These are phyloP conservation scores for Trichoderma atroviride DNA, from an alignment of 2,329 filamentous ascomycete genomes.

Conservation along the genomic window DNA sequence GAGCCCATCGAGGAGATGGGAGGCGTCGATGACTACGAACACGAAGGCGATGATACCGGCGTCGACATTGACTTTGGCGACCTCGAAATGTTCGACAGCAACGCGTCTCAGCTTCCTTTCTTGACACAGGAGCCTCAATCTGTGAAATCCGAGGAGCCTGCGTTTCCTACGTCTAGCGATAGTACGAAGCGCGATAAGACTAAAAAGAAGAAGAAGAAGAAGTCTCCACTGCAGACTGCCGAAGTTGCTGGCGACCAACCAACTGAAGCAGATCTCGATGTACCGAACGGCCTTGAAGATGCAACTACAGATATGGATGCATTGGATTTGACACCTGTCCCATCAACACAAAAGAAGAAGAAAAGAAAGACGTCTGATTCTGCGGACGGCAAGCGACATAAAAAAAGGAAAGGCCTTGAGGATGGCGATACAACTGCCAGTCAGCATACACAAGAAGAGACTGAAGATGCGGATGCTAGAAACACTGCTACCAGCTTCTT, in stretches of 20 bases:
- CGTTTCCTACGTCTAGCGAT: conserved; percentile 29
- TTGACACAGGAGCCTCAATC: conserved; percentile 40
- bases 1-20: conserved; percentile 34
- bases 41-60: conserved; percentile 31
- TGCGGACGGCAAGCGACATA: conserved; percentile 38
- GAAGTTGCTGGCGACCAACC: conserved; percentile 26
- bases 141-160: conserved; percentile 35
- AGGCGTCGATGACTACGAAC: conserved; percentile 34
- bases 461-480: conserved; percentile 17
- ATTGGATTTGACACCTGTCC: conserved; percentile 29
- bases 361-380: conserved; percentile 41
- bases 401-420: conserved; percentile 38
- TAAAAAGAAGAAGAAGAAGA: conserved; percentile 39
- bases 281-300: neutral
- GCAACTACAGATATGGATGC: conserved; percentile 25
- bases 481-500: conserved; percentile 24
- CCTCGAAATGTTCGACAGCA: conserved; percentile 46
- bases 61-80: conserved; percentile 41
- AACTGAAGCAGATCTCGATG: neutral
- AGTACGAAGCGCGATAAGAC: conserved; percentile 40
- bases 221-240: conserved; percentile 26
- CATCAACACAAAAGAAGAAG: conserved; percentile 38
- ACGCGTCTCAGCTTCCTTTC: conserved; percentile 37
- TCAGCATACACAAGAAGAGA: conserved; percentile 29
- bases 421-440: conserved; percentile 31